Conservation (phyloP, 371 early-diverging fungal species). For the Capillidium rhysosporum region DNA sequence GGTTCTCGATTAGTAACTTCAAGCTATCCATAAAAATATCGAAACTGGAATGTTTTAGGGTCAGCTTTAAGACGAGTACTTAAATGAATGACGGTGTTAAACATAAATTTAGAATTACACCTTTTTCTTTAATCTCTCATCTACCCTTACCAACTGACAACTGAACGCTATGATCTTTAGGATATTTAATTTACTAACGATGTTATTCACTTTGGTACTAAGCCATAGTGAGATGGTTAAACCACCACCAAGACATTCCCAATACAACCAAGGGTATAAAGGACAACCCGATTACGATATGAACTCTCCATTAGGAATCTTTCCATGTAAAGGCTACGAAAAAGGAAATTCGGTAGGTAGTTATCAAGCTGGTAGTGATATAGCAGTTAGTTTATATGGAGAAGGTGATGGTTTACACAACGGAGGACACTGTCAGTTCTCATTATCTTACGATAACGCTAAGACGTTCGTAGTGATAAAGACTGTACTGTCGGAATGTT, state of each 20-base stretch:
- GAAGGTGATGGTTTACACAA: neutral
- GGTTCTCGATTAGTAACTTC: no score
- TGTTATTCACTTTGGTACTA: neutral
- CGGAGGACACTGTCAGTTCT: conserved; percentile 8
- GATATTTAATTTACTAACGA: neutral
- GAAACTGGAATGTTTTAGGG: no score
- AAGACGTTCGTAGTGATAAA: conserved; percentile 3
- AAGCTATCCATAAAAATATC: no score
- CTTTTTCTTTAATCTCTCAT: no score
- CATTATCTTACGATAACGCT: conserved; percentile 13
- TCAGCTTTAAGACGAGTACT: no score
- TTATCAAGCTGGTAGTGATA: conserved; percentile 13
- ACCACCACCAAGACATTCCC: neutral
- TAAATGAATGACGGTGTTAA: no score
- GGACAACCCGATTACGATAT: neutral
- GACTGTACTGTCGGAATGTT: conserved; percentile 1
- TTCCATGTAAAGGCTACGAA: neutral
- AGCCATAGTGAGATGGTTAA: neutral
- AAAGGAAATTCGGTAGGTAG: neutral
- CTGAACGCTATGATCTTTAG: no score
- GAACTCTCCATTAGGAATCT: neutral
- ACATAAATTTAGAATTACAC: no score
- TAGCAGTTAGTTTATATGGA: conserved; percentile 11
- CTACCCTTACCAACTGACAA: no score
- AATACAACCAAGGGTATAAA: neutral